These are phyloP conservation scores for Saturnispora saitoi DNA, from an alignment of 805 yeast species.

Conservation along the genomic window DNA sequence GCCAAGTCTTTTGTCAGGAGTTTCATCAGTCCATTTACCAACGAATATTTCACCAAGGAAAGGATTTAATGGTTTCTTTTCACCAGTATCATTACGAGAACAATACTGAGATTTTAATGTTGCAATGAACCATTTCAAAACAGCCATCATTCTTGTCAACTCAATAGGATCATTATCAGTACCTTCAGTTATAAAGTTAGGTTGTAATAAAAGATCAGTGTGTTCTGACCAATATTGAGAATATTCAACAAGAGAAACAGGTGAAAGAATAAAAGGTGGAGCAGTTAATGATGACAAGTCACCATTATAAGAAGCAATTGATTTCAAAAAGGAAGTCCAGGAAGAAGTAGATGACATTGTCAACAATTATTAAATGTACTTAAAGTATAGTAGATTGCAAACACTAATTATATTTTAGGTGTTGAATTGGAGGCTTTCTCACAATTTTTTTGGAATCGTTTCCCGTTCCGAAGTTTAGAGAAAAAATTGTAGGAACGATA, in stretches of 20 bases:
- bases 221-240: constrained; percentile 96
- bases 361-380: too few relatives aligned
- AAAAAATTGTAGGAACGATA: too few relatives aligned
- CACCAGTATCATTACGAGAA: constrained; percentile 81
- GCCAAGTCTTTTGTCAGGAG: constrained; percentile 46
- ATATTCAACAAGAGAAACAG: constrained; percentile 82
- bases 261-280: constrained; percentile 92
- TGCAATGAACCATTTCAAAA: constrained; percentile 83
- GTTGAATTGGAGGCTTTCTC: too few relatives aligned
- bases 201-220: constrained; percentile 72
- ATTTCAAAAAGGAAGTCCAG: constrained; percentile 90
- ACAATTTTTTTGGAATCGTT: too few relatives aligned
- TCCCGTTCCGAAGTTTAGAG: too few relatives aligned
- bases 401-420: too few relatives aligned
- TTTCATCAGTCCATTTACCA: constrained; percentile 69
- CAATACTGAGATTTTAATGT: constrained; percentile 91
- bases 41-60: constrained; percentile 91
- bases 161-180: constrained; percentile 38
- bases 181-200: constrained; percentile 37
- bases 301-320: constrained; percentile 87
- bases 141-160: constrained; percentile 66
- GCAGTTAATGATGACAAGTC: constrained; percentile 92
- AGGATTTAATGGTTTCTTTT: constrained; percentile 95
- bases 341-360: constrained; percentile 33
- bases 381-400: too few relatives aligned